Percentiles rank a stretch among this genome's conserved stretches.
Evolutionary conservation across 2,329 filamentous ascomycete species (phyloP).

Genomic region (Verticillium zaregamsianum): DNA sequence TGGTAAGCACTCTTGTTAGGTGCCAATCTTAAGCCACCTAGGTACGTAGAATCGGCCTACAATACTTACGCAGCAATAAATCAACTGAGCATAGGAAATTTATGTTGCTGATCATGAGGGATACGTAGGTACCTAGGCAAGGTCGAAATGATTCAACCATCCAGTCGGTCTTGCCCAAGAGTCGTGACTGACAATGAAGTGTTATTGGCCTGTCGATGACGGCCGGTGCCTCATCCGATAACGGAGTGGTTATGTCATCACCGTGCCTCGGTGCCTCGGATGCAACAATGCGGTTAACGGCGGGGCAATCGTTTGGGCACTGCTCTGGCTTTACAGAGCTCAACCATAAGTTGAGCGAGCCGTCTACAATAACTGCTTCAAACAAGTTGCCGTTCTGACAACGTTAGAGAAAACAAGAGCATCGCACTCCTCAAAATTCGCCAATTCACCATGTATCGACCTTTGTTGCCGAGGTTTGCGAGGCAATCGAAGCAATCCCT

Average conservation of each 20-base stretch:
- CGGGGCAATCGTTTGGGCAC: not conserved
- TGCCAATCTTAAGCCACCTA: too few species aligned
- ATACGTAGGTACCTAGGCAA: too few species aligned
- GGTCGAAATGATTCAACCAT: too few species aligned
- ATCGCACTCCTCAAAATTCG: not conserved
- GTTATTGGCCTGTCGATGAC: too few species aligned
- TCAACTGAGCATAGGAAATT: too few species aligned
- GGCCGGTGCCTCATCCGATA: not conserved
- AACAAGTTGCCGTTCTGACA: not conserved
- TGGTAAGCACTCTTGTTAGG: too few species aligned
- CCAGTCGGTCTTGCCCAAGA: too few species aligned
- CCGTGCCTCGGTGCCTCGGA: not conserved
- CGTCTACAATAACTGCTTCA: not conserved
- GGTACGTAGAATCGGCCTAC: too few species aligned
- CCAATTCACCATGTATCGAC: not conserved
- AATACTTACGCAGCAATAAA: too few species aligned
- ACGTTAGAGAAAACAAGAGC: not conserved
- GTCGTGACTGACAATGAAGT: too few species aligned
- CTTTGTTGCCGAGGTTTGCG: constrained; percentile 5
- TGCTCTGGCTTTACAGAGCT: not conserved
- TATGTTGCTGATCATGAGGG: too few species aligned
- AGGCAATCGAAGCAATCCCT: constrained; percentile 9
- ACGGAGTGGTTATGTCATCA: not conserved
- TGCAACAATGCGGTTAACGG: not conserved
- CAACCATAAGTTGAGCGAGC: not conserved